phyloP scores from a whole-genome alignment of 2,329 filamentous ascomycete species.

The Penicillium palitans region DNA sequence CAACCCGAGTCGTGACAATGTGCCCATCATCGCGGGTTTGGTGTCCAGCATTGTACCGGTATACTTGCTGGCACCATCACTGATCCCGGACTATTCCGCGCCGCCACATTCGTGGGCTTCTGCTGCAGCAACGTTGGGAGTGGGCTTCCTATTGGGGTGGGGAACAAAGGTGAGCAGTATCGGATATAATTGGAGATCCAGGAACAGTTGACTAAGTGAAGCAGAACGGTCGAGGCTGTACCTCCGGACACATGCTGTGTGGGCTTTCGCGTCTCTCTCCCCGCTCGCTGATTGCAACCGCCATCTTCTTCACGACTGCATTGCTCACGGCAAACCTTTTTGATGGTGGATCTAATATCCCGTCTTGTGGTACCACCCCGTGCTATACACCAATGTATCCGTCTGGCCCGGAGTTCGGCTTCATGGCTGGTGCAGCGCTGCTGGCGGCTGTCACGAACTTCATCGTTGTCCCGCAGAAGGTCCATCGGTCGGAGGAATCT shows the following conservation, averaged over 20 bases:
- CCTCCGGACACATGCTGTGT: slow-evolving; percentile 58
- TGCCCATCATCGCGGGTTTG: slow-evolving; percentile 50
- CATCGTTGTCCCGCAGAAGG: slow-evolving; percentile 33
- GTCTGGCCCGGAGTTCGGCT: slow-evolving; percentile 33
- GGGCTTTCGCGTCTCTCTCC: slow-evolving; percentile 52
- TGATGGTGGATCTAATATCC: slow-evolving; percentile 39
- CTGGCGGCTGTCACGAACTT: slow-evolving; percentile 36
- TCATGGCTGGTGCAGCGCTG: slow-evolving; percentile 36
- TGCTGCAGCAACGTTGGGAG: slow-evolving; percentile 41
- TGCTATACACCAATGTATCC: slow-evolving; percentile 53
- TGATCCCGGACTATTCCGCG: slow-evolving; percentile 47
- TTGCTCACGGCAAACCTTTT: slow-evolving; percentile 46
- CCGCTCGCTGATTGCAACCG: slow-evolving; percentile 52
- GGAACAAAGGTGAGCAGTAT: slow-evolving; percentile 51
- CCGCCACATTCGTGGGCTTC: slow-evolving; percentile 37
- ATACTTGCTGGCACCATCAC: slow-evolving; percentile 45
- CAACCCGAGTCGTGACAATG: slow-evolving; percentile 42
- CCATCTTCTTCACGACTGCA: slow-evolving; percentile 46
- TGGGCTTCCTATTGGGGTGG: slow-evolving; percentile 52
- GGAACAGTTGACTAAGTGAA: neutral
- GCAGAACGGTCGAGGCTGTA: slow-evolving; percentile 53
- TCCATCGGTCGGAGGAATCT: slow-evolving; percentile 35
- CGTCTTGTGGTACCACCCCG: slow-evolving; percentile 42
- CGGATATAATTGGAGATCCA: neutral
- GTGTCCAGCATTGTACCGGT: slow-evolving; percentile 47